Conservation (phyloP, 176 grass and related monocot genomes). For the Dendrocalamus sinicus region DNA sequence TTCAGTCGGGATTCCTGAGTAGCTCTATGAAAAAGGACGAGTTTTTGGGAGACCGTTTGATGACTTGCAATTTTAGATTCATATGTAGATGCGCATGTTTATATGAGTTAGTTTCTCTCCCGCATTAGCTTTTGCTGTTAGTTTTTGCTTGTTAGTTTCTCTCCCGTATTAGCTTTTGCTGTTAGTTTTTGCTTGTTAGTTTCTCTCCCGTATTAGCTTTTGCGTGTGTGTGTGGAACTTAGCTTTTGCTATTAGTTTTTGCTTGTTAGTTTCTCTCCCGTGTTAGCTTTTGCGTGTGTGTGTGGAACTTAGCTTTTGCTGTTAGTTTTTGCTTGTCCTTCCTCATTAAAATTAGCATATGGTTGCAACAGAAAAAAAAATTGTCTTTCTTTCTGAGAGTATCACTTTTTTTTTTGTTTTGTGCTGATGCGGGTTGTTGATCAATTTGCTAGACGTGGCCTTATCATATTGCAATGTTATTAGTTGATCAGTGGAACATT, state of each 20-base stretch:
- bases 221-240: too few species aligned
- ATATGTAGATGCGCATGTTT: not conserved
- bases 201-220: not conserved
- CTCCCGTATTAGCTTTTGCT: not conserved
- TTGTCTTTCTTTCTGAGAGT: not conserved
- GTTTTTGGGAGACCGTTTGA: not conserved
- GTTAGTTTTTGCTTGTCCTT: constrained; percentile 14
- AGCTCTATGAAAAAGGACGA: not conserved
- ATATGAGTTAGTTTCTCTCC: not conserved
- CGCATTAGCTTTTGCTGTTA: not conserved
- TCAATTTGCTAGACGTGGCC: not conserved
- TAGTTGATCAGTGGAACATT: constrained; percentile 10
- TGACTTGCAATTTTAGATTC: not conserved
- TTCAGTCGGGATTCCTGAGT: not conserved
- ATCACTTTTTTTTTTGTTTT: not conserved
- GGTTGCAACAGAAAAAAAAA: not conserved
- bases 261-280: not conserved
- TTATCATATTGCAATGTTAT: not conserved
- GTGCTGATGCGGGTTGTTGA: not conserved
- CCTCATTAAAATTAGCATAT: not conserved
- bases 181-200: constrained; percentile 7
- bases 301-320: not conserved
- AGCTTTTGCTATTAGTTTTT: not conserved
- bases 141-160: not conserved
- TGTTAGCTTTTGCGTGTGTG: not conserved